phyloP scores from a whole-genome alignment of 176 grass and related monocot species.

The Avena insularis region DNA sequence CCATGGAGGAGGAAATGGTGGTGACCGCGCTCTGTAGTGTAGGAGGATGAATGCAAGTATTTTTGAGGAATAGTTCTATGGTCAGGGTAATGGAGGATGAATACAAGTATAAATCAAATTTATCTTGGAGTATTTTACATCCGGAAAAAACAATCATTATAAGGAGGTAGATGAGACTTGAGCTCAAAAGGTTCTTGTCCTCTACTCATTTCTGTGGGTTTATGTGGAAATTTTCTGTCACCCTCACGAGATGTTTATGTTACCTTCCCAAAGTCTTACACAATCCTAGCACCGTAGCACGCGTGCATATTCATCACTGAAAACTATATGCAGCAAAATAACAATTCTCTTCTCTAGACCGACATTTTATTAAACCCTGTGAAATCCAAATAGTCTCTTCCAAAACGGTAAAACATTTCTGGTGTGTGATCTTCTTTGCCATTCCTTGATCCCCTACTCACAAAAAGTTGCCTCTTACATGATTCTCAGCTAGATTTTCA shows the following conservation, averaged over 20 bases:
- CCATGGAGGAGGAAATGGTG: too few relatives aligned
- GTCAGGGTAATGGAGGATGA: background rate
- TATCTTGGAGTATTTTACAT: background rate
- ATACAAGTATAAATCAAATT: background rate
- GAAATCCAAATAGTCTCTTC: background rate
- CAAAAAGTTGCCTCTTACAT: slow-evolving; percentile 8
- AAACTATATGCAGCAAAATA: slow-evolving; percentile 13
- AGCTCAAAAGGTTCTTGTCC: background rate
- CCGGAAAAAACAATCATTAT: background rate
- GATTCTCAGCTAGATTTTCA: slow-evolving; percentile 31
- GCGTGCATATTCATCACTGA: background rate
- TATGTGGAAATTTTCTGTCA: slow-evolving; percentile 29
- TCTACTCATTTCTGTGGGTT: background rate
- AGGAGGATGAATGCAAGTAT: background rate
- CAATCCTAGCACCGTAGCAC: background rate
- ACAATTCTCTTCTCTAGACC: background rate
- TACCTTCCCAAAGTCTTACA: background rate
- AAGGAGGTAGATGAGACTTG: background rate
- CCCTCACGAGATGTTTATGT: background rate
- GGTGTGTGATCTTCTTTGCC: background rate
- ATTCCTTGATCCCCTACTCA: slow-evolving; percentile 14
- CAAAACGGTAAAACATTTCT: background rate
- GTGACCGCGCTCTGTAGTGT: too few relatives aligned
- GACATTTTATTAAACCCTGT: background rate
- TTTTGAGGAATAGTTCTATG: background rate